Evolutionary conservation across 169 alveolate genomes (phyloP).

Genomic region (Plasmodium vivax): DNA sequence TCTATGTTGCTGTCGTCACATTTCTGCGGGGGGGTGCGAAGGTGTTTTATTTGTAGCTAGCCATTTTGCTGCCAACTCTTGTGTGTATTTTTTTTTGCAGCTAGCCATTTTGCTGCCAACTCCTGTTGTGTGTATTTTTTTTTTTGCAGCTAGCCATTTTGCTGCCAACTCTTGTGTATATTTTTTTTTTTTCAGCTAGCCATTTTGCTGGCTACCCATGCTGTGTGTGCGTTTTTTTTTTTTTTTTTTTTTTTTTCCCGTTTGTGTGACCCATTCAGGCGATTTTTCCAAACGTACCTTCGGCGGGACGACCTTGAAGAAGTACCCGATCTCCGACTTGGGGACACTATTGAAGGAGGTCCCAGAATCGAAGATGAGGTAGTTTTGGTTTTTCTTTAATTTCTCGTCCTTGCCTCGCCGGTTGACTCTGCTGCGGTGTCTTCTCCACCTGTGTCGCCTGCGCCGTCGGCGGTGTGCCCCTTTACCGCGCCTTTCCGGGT

Average conservation of each 20-base stretch:
- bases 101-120: no score
- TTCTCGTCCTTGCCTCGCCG: neutral
- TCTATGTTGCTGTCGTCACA: slow-evolving; percentile 64
- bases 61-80: neutral
- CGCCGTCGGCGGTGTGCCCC: neutral
- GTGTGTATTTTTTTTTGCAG: neutral
- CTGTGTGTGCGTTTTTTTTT: neutral
- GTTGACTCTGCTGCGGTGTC: neutral
- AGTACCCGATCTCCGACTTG: slow-evolving; percentile 79
- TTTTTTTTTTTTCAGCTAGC: neutral
- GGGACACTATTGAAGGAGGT: slow-evolving; percentile 91
- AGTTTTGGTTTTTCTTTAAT: slow-evolving; percentile 76
- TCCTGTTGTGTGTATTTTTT: neutral
- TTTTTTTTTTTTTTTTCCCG: neutral
- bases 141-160: neutral
- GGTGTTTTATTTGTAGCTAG: neutral
- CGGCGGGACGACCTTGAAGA: slow-evolving; percentile 80
- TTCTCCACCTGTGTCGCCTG: neutral
- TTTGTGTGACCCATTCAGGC: neutral
- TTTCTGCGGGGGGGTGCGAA: slow-evolving; percentile 15
- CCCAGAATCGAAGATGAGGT: slow-evolving; percentile 92
- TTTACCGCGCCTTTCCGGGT: neutral
- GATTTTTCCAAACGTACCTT: slow-evolving; percentile 17
- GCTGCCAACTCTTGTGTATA: neutral
- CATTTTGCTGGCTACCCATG: neutral